Evolutionary conservation across 768 basidiomycete species (phyloP), one percentile per base, ranked within the genome.

Genomic region (Clathrus columnatus): DNA sequence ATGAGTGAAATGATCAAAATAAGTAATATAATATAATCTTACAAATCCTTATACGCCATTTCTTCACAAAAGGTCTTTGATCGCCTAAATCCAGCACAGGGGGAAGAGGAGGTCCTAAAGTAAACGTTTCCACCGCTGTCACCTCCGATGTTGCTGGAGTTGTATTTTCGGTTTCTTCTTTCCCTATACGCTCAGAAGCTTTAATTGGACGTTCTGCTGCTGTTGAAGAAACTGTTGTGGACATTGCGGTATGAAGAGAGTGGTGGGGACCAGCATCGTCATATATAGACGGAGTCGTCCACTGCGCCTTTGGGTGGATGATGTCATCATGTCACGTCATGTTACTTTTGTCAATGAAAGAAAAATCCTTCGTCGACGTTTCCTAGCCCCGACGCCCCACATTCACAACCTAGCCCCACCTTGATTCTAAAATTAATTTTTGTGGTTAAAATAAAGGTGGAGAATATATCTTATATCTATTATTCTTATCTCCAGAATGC

Each of bases 1-100:
- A 2, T 7, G 18, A 4, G 3, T 5, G 5, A 11, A 41, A 16
- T n/a, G 2, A 2, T 21, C 2, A 41, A 5, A 18, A 3, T 30
- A 11, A 21, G n/a, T 50, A 28, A 27, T 50, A 11, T 11, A 41
- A 36, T n/a, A 11, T 36, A 11, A 36, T 16, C 51, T 2, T 43
- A 52, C 36, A 18, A 20, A 52, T 52, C 14, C 24, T 30, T 20
- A 52, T 52, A 3, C 36, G 51, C 20, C 20, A 21, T 18, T 28
- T 32, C n/a, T 36, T 14, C 10, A 52, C 7, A 42, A 52, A 41
- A 11, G n/a, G 10, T n/a, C 51, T 28, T 23, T 52, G 30, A 43
- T 52, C 42, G 11, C 30, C 30, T 18, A 52, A 28, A 23, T 52
- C 30, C 30, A 52, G 51, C 27, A n/a, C n/a, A n/a, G 32, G 51